Base-by-base conservation (phyloP, 768 basidiomycete species). In the Pleurotus eryngii region DNA sequence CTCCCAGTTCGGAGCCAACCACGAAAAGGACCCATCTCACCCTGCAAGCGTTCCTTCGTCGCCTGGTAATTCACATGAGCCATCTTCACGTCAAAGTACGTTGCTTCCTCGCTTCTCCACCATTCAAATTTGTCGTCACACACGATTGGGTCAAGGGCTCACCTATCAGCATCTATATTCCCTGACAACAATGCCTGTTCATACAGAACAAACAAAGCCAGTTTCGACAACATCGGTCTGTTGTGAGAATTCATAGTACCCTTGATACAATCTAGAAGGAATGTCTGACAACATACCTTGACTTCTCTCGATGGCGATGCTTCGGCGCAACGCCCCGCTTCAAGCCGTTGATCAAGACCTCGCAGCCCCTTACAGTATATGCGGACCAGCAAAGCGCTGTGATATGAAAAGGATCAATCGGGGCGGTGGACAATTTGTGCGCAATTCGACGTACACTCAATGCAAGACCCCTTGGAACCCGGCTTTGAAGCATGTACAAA, bases 291-390 rank as follows among this genome's bases (percentile, higher is more conserved):
- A 56, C 69, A 49, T 56, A 87, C 91, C 85, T 81, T 40, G 81
- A 84, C 67, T 86, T 86, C 5, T 79, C 71, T 30, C 78, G 78
- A 60, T 81, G 75, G 22, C 87, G 78, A 63, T 90, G 82, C 65
- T 89, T 92, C 0, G 86, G 81, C 9, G 89, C 74, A 1, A 89
- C 83, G 1, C 92, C 92, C 46, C 92, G 84, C 63, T 81, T 86
- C n/a, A 86, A 72, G 2, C 92, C 92, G 59, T 90, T 90, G 61
- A 90, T 89, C 46, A 93, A 65, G 18, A 91, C 78, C 65, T 95
- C 90, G 26, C 72, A 67, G 4, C 72, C 59, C n/a, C 63, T 60
- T 1, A 64, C 55, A 0, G 77, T 73, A 48, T 83, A 83, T 12
- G 84, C 80, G 2, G 83, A 71, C 86, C 86, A 95, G 55, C 82